Evolutionary conservation across 345 rosid genomes (phyloP).

Genomic region (Xanthoceras sorbifolium): DNA sequence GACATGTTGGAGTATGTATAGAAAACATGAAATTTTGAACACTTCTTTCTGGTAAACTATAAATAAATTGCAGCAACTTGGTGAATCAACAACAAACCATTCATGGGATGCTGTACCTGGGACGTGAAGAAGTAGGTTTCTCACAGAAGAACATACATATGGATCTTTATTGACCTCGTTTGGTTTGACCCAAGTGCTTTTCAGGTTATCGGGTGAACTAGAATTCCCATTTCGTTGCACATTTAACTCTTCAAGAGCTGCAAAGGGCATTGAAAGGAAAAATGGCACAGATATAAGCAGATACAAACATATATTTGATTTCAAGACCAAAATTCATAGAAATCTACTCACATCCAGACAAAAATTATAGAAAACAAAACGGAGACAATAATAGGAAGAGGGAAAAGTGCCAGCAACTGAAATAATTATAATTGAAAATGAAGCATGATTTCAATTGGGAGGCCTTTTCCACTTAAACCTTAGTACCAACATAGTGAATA

Average conservation of each 20-base stretch:
- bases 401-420: neutral
- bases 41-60: neutral
- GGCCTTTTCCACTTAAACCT: neutral
- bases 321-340: neutral
- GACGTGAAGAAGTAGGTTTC: conserved; percentile 61
- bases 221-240: conserved; percentile 39
- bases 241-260: conserved; percentile 56
- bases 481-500: neutral
- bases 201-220: conserved; percentile 30
- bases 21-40: neutral
- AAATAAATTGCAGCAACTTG: neutral
- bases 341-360: neutral
- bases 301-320: neutral
- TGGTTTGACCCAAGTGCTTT: conserved; percentile 61
- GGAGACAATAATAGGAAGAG: neutral
- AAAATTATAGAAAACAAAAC: neutral
- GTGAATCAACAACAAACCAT: conserved; percentile 16
- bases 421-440: conserved; percentile 2
- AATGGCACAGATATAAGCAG: neutral
- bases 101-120: conserved; percentile 52
- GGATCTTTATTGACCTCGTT: conserved; percentile 55
- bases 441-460: conserved; percentile 1
- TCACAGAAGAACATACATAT: conserved; percentile 44
- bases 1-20: neutral
- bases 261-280: conserved; percentile 28